Conservation (phyloP, 768 basidiomycete species). For the Mycena vitilis region DNA sequence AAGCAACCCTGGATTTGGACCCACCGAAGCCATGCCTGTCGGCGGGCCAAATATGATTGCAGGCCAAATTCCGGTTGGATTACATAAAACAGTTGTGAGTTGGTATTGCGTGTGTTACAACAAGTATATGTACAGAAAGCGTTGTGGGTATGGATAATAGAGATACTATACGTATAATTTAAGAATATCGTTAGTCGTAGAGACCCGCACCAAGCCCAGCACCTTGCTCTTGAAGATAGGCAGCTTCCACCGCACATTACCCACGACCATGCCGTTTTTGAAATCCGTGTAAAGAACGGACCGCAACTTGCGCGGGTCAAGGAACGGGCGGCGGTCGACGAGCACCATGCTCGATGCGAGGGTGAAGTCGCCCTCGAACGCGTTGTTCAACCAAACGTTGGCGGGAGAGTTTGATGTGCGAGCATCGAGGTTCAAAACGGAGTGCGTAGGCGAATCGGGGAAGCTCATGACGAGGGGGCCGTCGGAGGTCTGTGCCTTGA, state of each 20-base stretch:
- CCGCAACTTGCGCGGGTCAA: conserved; percentile 33
- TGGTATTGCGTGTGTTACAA: conserved; percentile 6
- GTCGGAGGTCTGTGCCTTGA: conserved; percentile 44
- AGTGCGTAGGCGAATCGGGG: conserved; percentile 42
- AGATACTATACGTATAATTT: conserved; percentile 32
- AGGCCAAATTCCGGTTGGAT: too few species aligned
- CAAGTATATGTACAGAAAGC: not conserved
- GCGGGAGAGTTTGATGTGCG: conserved; percentile 47
- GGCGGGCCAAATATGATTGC: too few species aligned
- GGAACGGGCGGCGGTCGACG: conserved; percentile 33
- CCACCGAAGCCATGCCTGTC: too few species aligned
- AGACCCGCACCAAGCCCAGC: conserved; percentile 22
- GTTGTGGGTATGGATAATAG: not conserved
- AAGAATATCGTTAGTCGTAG: conserved; percentile 33
- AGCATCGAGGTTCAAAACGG: conserved; percentile 39
- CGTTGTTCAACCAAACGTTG: conserved; percentile 40
- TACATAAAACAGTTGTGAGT: not conserved
- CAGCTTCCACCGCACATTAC: conserved; percentile 33
- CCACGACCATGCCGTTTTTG: conserved; percentile 27
- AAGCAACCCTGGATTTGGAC: too few species aligned
- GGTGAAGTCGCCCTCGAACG: conserved; percentile 47
- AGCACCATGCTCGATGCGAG: conserved; percentile 37
- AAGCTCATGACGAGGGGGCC: conserved; percentile 41
- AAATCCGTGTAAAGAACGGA: conserved; percentile 26
- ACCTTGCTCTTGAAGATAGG: conserved; percentile 34